A percentile compares a stretch with the other conserved stretches of the same genome.
These are phyloP conservation scores for Saturnispora bothae DNA, from an alignment of 805 yeast species.

Conservation along the genomic window DNA sequence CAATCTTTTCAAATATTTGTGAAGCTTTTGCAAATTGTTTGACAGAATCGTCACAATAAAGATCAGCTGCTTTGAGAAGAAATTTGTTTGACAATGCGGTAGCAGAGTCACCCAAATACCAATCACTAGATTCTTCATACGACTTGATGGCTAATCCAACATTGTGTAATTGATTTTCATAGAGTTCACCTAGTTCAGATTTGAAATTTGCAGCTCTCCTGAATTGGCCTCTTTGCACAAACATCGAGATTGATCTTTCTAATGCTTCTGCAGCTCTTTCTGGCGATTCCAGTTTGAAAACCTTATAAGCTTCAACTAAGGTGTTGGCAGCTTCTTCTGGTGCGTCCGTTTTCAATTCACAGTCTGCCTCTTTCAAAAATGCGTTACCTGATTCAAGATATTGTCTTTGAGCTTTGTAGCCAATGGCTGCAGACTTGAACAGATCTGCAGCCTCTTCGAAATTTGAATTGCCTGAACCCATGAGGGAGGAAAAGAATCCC, in stretches of 20 bases:
- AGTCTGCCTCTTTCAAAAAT: constrained; percentile 76
- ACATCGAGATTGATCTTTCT: constrained; percentile 67
- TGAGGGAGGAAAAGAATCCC: constrained; percentile 58
- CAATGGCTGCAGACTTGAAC: constrained; percentile 88
- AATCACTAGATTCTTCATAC: constrained; percentile 91
- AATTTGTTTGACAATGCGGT: constrained; percentile 85
- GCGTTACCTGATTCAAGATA: constrained; percentile 67
- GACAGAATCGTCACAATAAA: constrained; percentile 50
- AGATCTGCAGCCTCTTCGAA: constrained; percentile 89
- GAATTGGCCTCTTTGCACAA: constrained; percentile 87
- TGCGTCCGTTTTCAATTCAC: constrained; percentile 62
- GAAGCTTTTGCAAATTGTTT: constrained; percentile 73
- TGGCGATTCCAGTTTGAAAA: constrained; percentile 66
- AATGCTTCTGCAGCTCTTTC: constrained; percentile 68
- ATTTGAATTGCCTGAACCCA: constrained; percentile 50
- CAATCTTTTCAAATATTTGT: constrained; percentile 66
- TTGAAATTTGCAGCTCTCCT: constrained; percentile 93
- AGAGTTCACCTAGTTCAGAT: constrained; percentile 79
- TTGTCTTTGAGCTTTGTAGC: constrained; percentile 68
- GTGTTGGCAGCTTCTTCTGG: constrained; percentile 90
- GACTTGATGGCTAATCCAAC: constrained; percentile 57
- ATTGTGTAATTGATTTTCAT: constrained; percentile 68
- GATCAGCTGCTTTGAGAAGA: constrained; percentile 79
- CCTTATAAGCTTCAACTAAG: constrained; percentile 81
- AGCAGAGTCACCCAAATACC: constrained; percentile 90